Base-by-base conservation (phyloP, 2,329 filamentous ascomycete genomes). In the Fusarium subtropicale region DNA sequence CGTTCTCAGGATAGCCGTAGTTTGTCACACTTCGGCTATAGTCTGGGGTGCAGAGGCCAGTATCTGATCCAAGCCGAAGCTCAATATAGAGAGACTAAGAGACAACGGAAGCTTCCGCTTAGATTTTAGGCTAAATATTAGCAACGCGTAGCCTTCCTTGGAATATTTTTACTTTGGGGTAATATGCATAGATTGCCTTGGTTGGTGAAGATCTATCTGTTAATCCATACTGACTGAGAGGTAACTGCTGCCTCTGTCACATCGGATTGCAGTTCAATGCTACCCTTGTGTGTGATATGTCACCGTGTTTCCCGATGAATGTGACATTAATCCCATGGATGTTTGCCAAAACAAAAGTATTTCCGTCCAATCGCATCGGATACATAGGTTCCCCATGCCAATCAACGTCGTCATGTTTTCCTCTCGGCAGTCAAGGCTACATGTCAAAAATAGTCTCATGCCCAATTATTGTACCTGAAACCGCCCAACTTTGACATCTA, bases 381-480 rank as follows among this genome's bases (percentile, higher is more conserved):
- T 3, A 15, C 1, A 12, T 15, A 52, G 15, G 34, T 52, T 41
- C 20, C 33, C 8, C 18, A 9, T 38, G 33, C 12, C 33, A 20
- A 51, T 28, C 33, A 16, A 20, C 6, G 7, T 30, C 33, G 33
- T 39, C 34, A 52, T 18, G 15, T 46, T 31, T 31, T n/a, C 44
- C 11, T 30, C 11, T n/a, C 15, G 6, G 22, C 3, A 13, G 13
- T 11, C 10, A 16, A 20, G 13, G 44, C 44, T 26, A 44, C 41
- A 44, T 9, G 11, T 42, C 46, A 26, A 52, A 18, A 46, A 62
- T 39, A 63, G 60, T 34, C 59, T 61, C 22, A 36, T 34, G 18
- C 34, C 24, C 48, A 20, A 41, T 13, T 62, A 28, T 22, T 36
- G n/a, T 39, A 52, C 58, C 24, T 56, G 60, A 63, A 63, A 63